These are phyloP conservation scores for Tetrapisispora nanseiensis DNA, from an alignment of 805 yeast species.

Conservation along the genomic window DNA sequence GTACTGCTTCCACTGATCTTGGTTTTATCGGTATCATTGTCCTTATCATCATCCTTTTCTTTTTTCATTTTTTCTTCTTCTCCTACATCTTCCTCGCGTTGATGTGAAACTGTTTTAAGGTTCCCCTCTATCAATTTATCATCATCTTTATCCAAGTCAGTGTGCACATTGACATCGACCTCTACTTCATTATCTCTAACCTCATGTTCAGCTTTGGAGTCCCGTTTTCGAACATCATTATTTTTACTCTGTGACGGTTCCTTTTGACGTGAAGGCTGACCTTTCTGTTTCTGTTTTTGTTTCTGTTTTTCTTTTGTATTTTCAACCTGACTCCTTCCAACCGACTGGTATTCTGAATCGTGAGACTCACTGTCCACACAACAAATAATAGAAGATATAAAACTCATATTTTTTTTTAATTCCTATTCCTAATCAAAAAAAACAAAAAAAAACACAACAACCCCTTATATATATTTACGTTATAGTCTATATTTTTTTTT, in stretches of 20 bases:
- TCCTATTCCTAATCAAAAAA: background rate
- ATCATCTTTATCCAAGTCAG: background rate
- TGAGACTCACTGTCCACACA: background rate
- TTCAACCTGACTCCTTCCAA: background rate
- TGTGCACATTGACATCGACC: background rate
- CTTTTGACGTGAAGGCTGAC: background rate
- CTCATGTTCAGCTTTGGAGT: background rate
- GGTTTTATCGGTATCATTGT: background rate
- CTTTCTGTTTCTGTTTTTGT: background rate
- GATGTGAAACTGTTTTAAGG: too few relatives aligned
- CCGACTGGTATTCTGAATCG: background rate
- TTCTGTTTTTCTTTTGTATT: background rate
- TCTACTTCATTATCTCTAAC: background rate
- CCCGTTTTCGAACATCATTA: background rate
- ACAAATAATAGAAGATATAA: slow-evolving; percentile 1
- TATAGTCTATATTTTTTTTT: too few relatives aligned
- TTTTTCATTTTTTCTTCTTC: too few relatives aligned
- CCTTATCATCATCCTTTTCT: background rate
- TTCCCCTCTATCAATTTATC: background rate
- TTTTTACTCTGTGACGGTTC: background rate
- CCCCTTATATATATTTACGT: too few relatives aligned
- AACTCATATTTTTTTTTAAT: background rate
- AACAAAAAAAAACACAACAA: background rate
- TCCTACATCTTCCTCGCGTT: too few relatives aligned
- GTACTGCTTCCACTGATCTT: background rate